Evolutionary conservation across 2,329 filamentous ascomycete species (phyloP).

Genomic region (Aspergillus versicolor): DNA sequence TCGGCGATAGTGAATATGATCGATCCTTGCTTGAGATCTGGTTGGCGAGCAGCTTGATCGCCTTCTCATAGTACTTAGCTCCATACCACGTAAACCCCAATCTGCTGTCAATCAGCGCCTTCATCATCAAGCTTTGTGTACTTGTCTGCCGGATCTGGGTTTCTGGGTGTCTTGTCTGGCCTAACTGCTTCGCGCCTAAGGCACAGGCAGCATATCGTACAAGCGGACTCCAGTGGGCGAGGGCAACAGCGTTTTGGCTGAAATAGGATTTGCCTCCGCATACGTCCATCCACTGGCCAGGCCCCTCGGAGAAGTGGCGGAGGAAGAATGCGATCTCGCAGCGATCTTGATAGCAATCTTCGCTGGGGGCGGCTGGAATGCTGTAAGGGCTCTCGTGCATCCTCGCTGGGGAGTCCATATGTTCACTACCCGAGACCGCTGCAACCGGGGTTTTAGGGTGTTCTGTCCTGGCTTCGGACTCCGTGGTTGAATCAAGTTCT

Average conservation of each 20-base stretch:
- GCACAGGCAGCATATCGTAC: constrained; percentile 21
- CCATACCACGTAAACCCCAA: constrained; percentile 21
- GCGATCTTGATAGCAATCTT: constrained; percentile 13
- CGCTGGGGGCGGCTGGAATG: background rate
- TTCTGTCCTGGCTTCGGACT: background rate
- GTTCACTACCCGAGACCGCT: too few relatives aligned
- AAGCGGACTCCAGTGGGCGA: constrained; percentile 9
- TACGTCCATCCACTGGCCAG: constrained; percentile 19
- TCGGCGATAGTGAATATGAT: constrained; percentile 6
- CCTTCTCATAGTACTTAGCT: constrained; percentile 21
- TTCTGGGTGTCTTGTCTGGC: constrained; percentile 14
- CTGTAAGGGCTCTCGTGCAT: background rate
- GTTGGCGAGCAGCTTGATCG: constrained; percentile 16
- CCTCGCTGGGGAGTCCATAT: background rate
- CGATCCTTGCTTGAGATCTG: constrained; percentile 11
- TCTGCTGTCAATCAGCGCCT: constrained; percentile 5
- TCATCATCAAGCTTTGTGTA: constrained; percentile 8
- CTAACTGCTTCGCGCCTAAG: constrained; percentile 18
- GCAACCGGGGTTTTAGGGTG: too few relatives aligned
- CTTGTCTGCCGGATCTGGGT: constrained; percentile 5
- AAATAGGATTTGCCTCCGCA: constrained; percentile 15
- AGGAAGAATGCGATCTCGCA: constrained; percentile 18
- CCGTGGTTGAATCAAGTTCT: background rate
- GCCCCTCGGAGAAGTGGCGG: constrained; percentile 14
- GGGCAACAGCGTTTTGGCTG: constrained; percentile 8